phyloP scores from a whole-genome alignment of 2,329 filamentous ascomycete species.

The Alternaria longipes region DNA sequence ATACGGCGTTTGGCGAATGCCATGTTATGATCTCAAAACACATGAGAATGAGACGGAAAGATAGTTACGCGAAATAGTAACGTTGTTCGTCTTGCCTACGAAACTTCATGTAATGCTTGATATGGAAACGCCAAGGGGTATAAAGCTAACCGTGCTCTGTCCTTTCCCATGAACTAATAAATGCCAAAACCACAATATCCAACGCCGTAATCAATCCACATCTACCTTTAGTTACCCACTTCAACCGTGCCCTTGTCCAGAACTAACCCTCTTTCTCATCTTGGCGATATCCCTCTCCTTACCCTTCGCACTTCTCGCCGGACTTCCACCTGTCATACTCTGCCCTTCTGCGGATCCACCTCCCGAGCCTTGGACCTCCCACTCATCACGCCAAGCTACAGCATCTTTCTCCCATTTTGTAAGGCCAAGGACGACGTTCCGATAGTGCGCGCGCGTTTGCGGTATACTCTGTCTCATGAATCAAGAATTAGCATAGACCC shows the following conservation, averaged over 20 bases:
- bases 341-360: conserved; percentile 11
- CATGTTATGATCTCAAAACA: conserved; percentile 3
- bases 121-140: conserved; percentile 8
- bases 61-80: conserved; percentile 5
- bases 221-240: neutral
- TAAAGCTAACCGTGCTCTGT: conserved; percentile 9
- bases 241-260: conserved; percentile 8
- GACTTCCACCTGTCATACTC: conserved; percentile 14
- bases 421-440: conserved; percentile 35
- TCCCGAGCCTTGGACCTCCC: conserved; percentile 29
- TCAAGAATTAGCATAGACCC: neutral
- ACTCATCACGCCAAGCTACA: conserved; percentile 30
- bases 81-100: neutral
- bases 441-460: conserved; percentile 44
- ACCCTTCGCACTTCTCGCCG: conserved; percentile 24
- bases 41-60: neutral
- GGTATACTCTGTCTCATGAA: conserved; percentile 33
- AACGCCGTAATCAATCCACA: accelerated
- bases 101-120: accelerated
- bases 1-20: conserved; percentile 3
- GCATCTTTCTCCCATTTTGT: neutral
- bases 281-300: conserved; percentile 27
- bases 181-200: neutral
- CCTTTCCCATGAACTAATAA: neutral
- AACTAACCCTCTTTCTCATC: conserved; percentile 24